Base-by-base conservation (phyloP, 2,329 filamentous ascomycete species). In the Cephalotrichum gorgonifer region DNA sequence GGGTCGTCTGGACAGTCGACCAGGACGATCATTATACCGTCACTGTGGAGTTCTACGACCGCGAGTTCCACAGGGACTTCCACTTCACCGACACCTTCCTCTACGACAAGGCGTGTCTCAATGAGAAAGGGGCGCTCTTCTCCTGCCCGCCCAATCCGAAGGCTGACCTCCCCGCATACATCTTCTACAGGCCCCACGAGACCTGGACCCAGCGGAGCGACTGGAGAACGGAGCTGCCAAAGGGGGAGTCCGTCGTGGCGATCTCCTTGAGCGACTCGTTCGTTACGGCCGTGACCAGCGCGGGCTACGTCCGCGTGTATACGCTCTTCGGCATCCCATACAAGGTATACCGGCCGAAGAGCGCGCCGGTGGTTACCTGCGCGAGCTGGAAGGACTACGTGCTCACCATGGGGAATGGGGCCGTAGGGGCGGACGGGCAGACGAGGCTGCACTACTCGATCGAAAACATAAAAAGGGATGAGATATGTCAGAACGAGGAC, bases 101-200 rank as follows among this genome's bases (percentile, higher is more conserved):
- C 4, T 97, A 97, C 66, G 93, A 98, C 68, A 96, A 95, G 65
- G 91, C 93, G 20, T 97, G 91, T 59, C 73, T 98, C 50, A 83
- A 87, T 57, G 86, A 94, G 51, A 83, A 87, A 50, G 91, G 93
- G 15, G 77, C 88, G 1, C 74, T 95, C 1, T 96, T 96, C 61
- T 86, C 89, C 1, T 91, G 86, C 52, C 86, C 83, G 22, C 81
- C 88, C 1, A 75, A 73, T 8, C 76, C 80, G 28, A 26, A 44
- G 11, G 17, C 26, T 12, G 79, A 82, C 51, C 57, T 64, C 9
- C 82, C 86, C 2, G 87, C 91, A 4, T 84, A 82, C 28, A 80
- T 98, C n/a, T 96, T 95, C 66, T 98, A 97, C 65, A 81, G 93
- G 6, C 93, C 94, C 0, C 93, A 98, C 61, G 91, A 98, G 68